Percentiles rank a stretch among this genome's conserved stretches.
Conservation (phyloP, 2,329 filamentous ascomycete genomes). For the Phaeomoniella chlamydospora region DNA sequence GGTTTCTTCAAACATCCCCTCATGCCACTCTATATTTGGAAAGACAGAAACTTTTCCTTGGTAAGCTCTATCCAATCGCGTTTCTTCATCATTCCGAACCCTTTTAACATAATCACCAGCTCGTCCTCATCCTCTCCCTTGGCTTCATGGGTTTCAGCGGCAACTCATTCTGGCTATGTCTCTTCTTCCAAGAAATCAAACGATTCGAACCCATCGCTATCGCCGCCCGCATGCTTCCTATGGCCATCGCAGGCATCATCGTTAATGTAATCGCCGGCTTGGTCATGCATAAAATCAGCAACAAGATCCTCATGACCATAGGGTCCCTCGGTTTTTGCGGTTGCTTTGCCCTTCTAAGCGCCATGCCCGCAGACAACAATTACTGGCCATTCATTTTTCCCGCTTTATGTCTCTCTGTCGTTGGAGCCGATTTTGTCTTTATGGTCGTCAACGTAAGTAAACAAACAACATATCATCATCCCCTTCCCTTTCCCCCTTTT, state of each 20-base stretch:
- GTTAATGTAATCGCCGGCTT: constrained; percentile 50
- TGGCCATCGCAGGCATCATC: constrained; percentile 46
- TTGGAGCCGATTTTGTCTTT: constrained; percentile 56
- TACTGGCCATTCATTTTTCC: constrained; percentile 57
- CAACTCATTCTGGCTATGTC: constrained; percentile 47
- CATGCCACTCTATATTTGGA: constrained; percentile 35
- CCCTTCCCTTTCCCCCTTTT: neutral
- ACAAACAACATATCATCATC: neutral
- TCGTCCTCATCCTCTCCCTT: constrained; percentile 41
- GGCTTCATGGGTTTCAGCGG: constrained; percentile 50
- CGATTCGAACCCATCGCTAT: constrained; percentile 40
- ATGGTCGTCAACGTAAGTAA: constrained; percentile 50
- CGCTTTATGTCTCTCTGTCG: constrained; percentile 42
- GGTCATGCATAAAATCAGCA: constrained; percentile 49
- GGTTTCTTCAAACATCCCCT: constrained; percentile 33
- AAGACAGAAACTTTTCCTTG: constrained; percentile 49
- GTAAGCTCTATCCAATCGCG: constrained; percentile 20
- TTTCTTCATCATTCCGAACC: too few species aligned
- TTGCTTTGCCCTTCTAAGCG: constrained; percentile 38
- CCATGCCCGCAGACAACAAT: constrained; percentile 37
- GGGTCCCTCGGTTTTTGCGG: constrained; percentile 28
- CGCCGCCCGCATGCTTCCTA: constrained; percentile 50
- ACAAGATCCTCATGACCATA: constrained; percentile 45
- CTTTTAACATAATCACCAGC: too few species aligned
- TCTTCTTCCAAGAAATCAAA: constrained; percentile 49